Base-by-base conservation (phyloP, 441 rosid species). In the Theobroma grandiflorum region DNA sequence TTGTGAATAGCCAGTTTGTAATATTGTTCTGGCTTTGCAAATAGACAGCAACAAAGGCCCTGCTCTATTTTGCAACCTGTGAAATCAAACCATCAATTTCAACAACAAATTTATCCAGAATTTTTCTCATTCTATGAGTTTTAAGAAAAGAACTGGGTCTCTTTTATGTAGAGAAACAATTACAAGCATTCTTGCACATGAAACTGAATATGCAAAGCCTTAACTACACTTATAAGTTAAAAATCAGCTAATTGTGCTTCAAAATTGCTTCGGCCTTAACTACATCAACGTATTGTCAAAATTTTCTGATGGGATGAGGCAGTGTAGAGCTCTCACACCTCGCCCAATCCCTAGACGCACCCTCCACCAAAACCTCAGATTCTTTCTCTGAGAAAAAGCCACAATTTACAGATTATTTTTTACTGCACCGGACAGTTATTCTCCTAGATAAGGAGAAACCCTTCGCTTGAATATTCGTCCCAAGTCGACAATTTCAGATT, bases 391-490 rank as follows among this genome's bases (percentile, higher is more conserved):
- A 37, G 63, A 52, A 72, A 16, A 72, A 35, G 62, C 18, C 63
- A 72, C 12, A 52, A 52, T 11, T 52, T 72, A 72, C 20, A 70
- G 4, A 16, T 12, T 18, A 16, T 35, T 38, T 50, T 50, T 71
- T 7, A 72, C 45, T 50, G 26, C 38, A n/a, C 62, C 61, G 18
- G 9, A 45, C 58, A 57, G 77, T 58, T 31, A 74, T 47, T 74
- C 77, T 58, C 98, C 96, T 68, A 95, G 84, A 76, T 87, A 94
- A 15, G 92, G 65, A 38, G 84, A 94, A 64, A 94, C 90, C 76
- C 96, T 85, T 88, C 82, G 89, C 87, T 87, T 92, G 80, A 97
- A 93, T 62, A 81, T 84, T 61, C 87, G 85, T 14, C 93, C 99
- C 81, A 95, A 84, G 70, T 94, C 93, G 18, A 79, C 80, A 74